These are phyloP conservation scores for Yamadazyma philogaea DNA, from an alignment of 805 yeast species.

Conservation along the genomic window DNA sequence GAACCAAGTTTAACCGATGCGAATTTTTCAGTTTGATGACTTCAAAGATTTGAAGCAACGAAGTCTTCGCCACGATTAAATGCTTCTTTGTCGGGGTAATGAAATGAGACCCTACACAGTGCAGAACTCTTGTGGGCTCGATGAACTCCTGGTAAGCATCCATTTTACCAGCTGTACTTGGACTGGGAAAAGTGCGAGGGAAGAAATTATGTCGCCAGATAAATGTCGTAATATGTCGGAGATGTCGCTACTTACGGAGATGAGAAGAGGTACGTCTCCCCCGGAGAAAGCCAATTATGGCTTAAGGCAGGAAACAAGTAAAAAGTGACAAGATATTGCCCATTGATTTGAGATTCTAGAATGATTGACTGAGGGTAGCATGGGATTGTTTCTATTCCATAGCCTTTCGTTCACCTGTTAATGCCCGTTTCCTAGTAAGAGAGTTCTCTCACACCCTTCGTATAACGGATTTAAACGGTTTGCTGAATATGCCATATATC, in stretches of 20 bases:
- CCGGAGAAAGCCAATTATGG: no score
- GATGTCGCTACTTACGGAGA: not conserved
- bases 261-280: not conserved
- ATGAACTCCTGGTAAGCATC: conserved; percentile 75
- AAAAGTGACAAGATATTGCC: no score
- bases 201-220: not conserved
- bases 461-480: not conserved
- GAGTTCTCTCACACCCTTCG: conserved; percentile 9
- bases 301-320: no score
- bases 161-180: conserved; percentile 36
- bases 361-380: no score
- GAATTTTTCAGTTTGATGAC: conserved; percentile 27
- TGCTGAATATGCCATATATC: not conserved
- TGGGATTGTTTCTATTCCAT: no score
- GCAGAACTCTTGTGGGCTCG: conserved; percentile 72
- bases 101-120: conserved; percentile 52
- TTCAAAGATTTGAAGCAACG: conserved; percentile 61
- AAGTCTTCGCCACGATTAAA: conserved; percentile 67
- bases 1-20: conserved; percentile 34
- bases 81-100: conserved; percentile 46
- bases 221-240: not conserved
- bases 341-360: no score
- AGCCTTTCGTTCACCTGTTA: not conserved
- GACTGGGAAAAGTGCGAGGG: not conserved
- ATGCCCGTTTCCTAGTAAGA: conserved; percentile 5